Conservation (phyloP, 2,329 filamentous ascomycete genomes). For the Aspergillus fumigatus region DNA sequence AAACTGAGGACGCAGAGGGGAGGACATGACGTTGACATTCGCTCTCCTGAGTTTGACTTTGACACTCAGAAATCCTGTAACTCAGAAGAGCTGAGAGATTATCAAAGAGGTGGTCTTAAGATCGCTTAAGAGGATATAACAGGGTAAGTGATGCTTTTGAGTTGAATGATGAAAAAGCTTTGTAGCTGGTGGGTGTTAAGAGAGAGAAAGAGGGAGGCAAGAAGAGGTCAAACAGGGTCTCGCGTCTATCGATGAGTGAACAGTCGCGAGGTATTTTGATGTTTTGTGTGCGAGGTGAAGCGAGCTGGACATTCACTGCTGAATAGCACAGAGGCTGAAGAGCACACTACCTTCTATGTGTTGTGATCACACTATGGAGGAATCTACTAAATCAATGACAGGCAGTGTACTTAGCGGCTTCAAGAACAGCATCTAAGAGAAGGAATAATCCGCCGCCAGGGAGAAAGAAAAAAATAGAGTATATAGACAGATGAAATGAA, state of each 20-base stretch:
- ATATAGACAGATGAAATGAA: background rate
- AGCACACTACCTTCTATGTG: background rate
- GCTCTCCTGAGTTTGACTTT: background rate
- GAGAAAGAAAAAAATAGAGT: background rate
- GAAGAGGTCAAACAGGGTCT: constrained; percentile 3
- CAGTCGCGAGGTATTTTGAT: constrained; percentile 5
- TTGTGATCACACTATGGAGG: constrained; percentile 5
- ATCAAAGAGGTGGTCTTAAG: background rate
- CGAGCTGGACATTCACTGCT: constrained; percentile 11
- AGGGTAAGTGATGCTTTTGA: constrained; percentile 2
- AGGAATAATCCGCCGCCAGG: background rate
- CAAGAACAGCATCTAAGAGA: background rate
- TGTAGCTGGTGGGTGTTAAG: background rate
- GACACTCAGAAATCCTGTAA: background rate
- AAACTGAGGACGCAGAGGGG: constrained; percentile 34
- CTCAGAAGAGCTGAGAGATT: background rate
- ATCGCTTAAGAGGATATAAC: background rate
- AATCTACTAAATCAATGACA: background rate
- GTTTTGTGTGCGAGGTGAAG: constrained; percentile 6
- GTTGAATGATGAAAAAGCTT: background rate
- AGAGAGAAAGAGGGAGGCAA: constrained; percentile 8
- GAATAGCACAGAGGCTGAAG: constrained; percentile 1
- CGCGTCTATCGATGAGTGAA: constrained; percentile 4
- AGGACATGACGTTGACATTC: constrained; percentile 12
- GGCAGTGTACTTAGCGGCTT: background rate